phyloP scores from a whole-genome alignment of 2,329 filamentous ascomycete species.

The Hypoxylon sp. region DNA sequence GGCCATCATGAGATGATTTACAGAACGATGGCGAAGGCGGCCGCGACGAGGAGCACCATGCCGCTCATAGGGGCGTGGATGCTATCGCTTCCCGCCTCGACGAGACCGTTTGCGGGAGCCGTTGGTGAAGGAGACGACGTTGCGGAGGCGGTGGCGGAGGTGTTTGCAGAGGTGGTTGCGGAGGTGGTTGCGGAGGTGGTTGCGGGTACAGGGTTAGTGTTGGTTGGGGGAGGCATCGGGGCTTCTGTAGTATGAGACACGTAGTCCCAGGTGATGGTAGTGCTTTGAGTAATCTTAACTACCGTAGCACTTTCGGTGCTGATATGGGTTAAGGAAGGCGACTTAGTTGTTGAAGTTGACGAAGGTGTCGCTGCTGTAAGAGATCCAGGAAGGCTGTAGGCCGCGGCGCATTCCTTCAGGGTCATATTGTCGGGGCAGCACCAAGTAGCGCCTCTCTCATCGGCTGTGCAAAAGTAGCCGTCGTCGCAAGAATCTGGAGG shows the following conservation, averaged over 20 bases:
- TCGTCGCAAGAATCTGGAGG: constrained; percentile 71
- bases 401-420: constrained; percentile 68
- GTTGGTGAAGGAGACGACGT: constrained; percentile 30
- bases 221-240: neutral
- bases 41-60: constrained; percentile 24
- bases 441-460: constrained; percentile 66
- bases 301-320: constrained; percentile 32
- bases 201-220: neutral
- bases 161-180: neutral
- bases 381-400: constrained; percentile 63
- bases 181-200: constrained; percentile 1
- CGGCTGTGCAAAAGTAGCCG: constrained; percentile 75
- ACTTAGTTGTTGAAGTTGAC: constrained; percentile 34
- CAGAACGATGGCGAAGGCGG: constrained; percentile 33
- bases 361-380: constrained; percentile 62
- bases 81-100: constrained; percentile 29
- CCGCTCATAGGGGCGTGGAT: constrained; percentile 18
- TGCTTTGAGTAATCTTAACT: constrained; percentile 18
- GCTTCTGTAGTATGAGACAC: constrained; percentile 3
- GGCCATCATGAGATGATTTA: constrained; percentile 15
- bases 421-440: constrained; percentile 73
- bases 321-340: constrained; percentile 29
- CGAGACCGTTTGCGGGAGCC: constrained; percentile 31
- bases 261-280: neutral
- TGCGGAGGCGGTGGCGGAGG: constrained; percentile 11